A percentile compares a stretch with the other conserved stretches of the same genome.
Evolutionary conservation across 2,329 filamentous ascomycete species (phyloP).

Genomic region (Lithohypha guttulata): DNA sequence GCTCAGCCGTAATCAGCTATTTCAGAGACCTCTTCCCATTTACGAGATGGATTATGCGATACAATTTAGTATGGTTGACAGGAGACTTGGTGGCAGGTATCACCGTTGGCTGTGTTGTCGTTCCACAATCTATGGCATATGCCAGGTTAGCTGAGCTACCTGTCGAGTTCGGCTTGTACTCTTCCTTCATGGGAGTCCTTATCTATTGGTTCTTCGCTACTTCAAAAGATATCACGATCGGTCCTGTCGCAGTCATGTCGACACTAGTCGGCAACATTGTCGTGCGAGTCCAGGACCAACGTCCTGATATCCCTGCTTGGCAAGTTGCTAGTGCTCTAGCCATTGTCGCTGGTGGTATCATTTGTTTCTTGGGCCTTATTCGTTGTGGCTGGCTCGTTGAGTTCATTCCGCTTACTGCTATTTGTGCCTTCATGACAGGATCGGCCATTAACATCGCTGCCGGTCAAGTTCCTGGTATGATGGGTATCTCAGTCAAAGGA

Average conservation of each 20-base stretch:
- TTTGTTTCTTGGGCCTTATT: slow-evolving; percentile 66
- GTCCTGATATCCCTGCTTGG: slow-evolving; percentile 49
- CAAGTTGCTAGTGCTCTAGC: slow-evolving; percentile 69
- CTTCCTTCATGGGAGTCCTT: slow-evolving; percentile 89
- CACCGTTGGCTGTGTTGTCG: slow-evolving; percentile 67
- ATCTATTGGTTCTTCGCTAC: slow-evolving; percentile 98
- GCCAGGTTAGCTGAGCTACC: slow-evolving; percentile 70
- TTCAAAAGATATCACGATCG: slow-evolving; percentile 96
- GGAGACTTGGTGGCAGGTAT: slow-evolving; percentile 83
- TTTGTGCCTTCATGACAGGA: slow-evolving; percentile 94
- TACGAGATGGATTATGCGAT: slow-evolving; percentile 72
- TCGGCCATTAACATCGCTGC: slow-evolving; percentile 80
- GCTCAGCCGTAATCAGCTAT: slow-evolving; percentile 49
- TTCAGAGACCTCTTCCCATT: slow-evolving; percentile 72
- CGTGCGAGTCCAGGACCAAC: slow-evolving; percentile 44
- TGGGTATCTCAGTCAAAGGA: slow-evolving; percentile 61
- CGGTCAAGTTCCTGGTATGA: slow-evolving; percentile 70
- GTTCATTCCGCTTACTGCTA: slow-evolving; percentile 78
- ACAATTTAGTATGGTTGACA: slow-evolving; percentile 79
- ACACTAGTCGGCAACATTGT: slow-evolving; percentile 80
- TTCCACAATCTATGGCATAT: slow-evolving; percentile 97
- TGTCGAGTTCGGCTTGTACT: slow-evolving; percentile 78
- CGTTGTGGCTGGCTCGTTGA: slow-evolving; percentile 85
- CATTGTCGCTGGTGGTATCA: slow-evolving; percentile 65
- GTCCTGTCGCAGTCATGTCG: slow-evolving; percentile 91